Base-by-base conservation (phyloP, 805 yeast species). In the Lipomyces yamadae region DNA sequence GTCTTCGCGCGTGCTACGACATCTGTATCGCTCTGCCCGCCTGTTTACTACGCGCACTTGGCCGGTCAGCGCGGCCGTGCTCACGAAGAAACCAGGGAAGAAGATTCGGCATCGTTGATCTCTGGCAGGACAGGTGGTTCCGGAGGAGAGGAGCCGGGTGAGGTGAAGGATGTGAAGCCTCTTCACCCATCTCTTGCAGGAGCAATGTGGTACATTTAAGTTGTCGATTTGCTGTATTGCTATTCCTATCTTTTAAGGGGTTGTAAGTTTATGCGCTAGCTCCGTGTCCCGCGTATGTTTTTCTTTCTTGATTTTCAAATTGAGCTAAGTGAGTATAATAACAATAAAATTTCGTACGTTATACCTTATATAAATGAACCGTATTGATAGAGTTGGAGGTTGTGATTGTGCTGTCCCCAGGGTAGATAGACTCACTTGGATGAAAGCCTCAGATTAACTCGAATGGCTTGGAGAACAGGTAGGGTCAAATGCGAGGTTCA, bases 11-110 rank as follows among this genome's bases (percentile, higher is more conserved):
- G 79, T 45, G 77, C 79, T 6, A 77, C 79, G 1, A 75, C 75
- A 30, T 70, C 78, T 13, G 79, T 77, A 34, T 72, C 76, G 37
- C 72, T 77, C 57, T 75, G 76, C 63, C 79, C 79, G 13, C 77
- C 79, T n/a, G 78, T 76, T 50, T 77, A 77, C 57, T 72, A 73
- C 58, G 75, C 75, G 3, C 78, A 76, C 70, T 64, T 76, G 42
- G 64, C 76, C 30, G 75, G 79, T 62, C 77, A 75, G 60, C 69
- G 79, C 56, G 79, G 76, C 24, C 69, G 64, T 75, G 76, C 65
- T 80, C 81, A 69, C 37, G 65, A 63, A 33, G 62, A 58, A 7
- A 58, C 11, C 24, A 11, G 32, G 15, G 62, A 52, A 11, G 65
- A 62, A n/a, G 63, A 60, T 34, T 52, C 65, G 32, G 33, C 55